phyloP scores from a whole-genome alignment of 2,329 filamentous ascomycete genomes.

The Pyrenophora teres region DNA sequence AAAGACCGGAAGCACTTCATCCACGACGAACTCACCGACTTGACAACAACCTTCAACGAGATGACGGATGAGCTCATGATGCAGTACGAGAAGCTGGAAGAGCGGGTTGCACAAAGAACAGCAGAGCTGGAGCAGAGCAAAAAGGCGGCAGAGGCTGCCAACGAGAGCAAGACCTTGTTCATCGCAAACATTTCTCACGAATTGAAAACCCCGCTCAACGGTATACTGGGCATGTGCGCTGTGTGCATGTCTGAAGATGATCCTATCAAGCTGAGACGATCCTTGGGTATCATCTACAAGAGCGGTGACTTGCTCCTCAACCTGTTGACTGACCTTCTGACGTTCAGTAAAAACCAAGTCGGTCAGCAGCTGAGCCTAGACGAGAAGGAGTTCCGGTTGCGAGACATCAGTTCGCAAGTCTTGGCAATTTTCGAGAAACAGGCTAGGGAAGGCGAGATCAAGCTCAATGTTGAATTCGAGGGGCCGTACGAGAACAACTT shows the following conservation, averaged over 20 bases:
- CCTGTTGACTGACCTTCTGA: constrained; percentile 84
- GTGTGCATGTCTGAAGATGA: constrained; percentile 93
- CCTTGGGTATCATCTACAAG: constrained; percentile 85
- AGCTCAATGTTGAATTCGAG: constrained; percentile 74
- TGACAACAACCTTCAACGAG: constrained; percentile 85
- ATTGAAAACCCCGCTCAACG: constrained; percentile 92
- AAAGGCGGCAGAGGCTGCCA: constrained; percentile 89
- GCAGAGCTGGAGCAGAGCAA: constrained; percentile 86
- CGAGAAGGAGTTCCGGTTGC: constrained; percentile 80
- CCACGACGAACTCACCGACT: constrained; percentile 82
- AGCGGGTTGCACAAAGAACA: constrained; percentile 81
- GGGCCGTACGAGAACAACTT: constrained; percentile 51
- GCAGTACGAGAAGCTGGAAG: constrained; percentile 83
- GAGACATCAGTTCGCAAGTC: constrained; percentile 83
- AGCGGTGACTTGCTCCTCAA: constrained; percentile 83
- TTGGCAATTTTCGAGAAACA: constrained; percentile 89
- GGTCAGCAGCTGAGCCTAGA: constrained; percentile 82
- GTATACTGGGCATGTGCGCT: constrained; percentile 91
- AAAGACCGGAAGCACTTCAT: constrained; percentile 74
- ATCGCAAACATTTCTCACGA: constrained; percentile 91
- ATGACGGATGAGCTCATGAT: constrained; percentile 90
- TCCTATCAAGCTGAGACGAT: constrained; percentile 75
- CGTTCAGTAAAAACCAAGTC: constrained; percentile 94
- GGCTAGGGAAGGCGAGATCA: constrained; percentile 76
- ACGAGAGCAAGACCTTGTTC: constrained; percentile 96